Evolutionary conservation across 148 eudicot genomes (phyloP), one percentile per base, ranked within the genome.

Genomic region (Tetragonia tetragonoides): DNA sequence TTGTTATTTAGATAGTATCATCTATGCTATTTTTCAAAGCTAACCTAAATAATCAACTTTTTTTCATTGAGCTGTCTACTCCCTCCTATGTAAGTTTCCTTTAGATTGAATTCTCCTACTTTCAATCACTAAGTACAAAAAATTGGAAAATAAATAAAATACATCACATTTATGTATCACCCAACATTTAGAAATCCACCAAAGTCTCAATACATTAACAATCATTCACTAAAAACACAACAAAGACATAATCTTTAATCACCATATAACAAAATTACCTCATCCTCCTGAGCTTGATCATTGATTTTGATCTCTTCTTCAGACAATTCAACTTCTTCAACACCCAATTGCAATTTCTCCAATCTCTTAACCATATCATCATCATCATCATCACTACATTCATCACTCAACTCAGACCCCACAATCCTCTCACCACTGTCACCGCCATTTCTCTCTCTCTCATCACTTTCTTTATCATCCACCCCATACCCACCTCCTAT

Each of bases 251-350:
- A 18, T 68, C 23, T 23, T 28, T 51, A 2, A 23, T 49, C 12
- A 49, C 11, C 64, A 37, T 18, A 12, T 51, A 10, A 34, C 40
- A 51, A 64, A 51, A 63, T 77, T 89, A 95, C 98, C 98, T 95
- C 97, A 81, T 95, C 97, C 76, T 91, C 90, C 81, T 95, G 97
- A 85, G 86, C 80, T 74, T 95, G 99, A 79, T 93, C 92, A 85
- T 95, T 95, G 51, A 85, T 82, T 70, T 74, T 82, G 69, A 86
- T 76, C 72, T 81, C 79, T 75, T 92, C 94, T 46, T 86, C 90
- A 12, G 86, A 85, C 75, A 93, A 83, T 24, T 91, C 21, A 20
- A 16, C 7, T 18, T 57, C 61, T 18, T 57, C 61, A 16, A 57
- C 10, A 57, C 61, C 61, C n/a, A 57, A 16, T n/a, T 12, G 4